Base-by-base conservation (phyloP, 1,284 basidiomycete genomes). In the Ganoderma meredithae region DNA sequence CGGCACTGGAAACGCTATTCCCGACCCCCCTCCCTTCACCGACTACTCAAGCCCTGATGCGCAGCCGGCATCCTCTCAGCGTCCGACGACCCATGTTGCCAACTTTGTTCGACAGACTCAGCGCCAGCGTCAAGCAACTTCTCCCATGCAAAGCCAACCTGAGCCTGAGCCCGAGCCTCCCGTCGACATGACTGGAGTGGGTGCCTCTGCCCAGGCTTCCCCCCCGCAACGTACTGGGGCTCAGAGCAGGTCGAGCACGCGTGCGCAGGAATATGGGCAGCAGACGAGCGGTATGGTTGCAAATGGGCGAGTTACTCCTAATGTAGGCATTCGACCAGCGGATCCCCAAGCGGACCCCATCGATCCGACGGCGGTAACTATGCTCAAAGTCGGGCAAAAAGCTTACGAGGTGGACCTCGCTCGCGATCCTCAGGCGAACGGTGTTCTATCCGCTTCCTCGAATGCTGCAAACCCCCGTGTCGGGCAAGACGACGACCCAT, bases 1-100 rank as follows among this genome's bases (percentile, higher is more conserved):
- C 77, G 93, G 93, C 2, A 97, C 95, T 4, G 95, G 95, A 44
- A 88, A 87, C 74, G 83, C 87, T 70, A 96, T 97, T 63, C 95
- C 95, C 67, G 94, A 96, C 71, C 88, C 94, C 12, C 94, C 94
- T 27, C 79, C 85, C 19, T 96, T 95, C 78, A 87, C 96, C 78
- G 93, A 95, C 80, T 92, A 92, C 76, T 86, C 87, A 61, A 85
- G 84, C 61, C 84, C 87, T 13, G 88, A 92, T 62, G 86, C 89
- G 2, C 84, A 88, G 33, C 88, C 88, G 3, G 84, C 88, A 1
- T 85, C 88, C 0, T 85, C 87, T 1, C 79, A 86, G 55, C 84
- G 85, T 52, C 82, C 86, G 5, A 82, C 83, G 0, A 85, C 83
- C 59, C 88, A 85, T 25, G 79, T 83, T 0, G 86, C 94, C 40